Percentiles rank a stretch among this genome's conserved stretches.
Conservation (phyloP, 768 basidiomycete genomes). For the Collybia nuda region DNA sequence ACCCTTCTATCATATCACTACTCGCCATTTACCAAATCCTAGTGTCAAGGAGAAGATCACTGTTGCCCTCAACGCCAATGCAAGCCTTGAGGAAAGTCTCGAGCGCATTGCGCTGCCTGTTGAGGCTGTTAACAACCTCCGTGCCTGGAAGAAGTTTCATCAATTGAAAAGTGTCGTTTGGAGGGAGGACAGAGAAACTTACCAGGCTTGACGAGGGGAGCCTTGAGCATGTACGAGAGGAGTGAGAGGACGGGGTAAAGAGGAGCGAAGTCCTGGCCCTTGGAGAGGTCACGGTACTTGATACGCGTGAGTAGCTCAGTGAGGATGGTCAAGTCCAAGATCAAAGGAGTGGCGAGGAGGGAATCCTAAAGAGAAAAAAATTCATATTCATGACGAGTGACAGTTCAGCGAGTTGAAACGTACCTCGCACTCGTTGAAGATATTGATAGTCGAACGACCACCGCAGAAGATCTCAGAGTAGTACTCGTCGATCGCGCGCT, state of each 20-base stretch:
- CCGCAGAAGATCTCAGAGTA: constrained; percentile 98
- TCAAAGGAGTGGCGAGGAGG: constrained; percentile 92
- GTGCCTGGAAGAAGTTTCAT: constrained; percentile 43
- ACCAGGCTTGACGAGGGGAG: constrained; percentile 94
- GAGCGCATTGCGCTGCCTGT: constrained; percentile 92
- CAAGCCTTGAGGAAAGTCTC: constrained; percentile 95
- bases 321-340: constrained; percentile 90
- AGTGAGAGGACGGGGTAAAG: constrained; percentile 92
- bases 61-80: constrained; percentile 79
- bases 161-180: constrained; percentile 1
- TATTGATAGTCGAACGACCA: constrained; percentile 90
- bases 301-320: constrained; percentile 93
- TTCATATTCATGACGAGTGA: too few relatives aligned
- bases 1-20: constrained; percentile 1
- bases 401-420: too few relatives aligned
- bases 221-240: constrained; percentile 97
- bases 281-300: constrained; percentile 68
- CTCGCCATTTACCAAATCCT: constrained; percentile 75
- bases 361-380: constrained; percentile 62
- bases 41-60: constrained; percentile 83
- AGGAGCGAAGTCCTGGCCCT: constrained; percentile 65
- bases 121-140: constrained; percentile 93
- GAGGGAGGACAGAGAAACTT: constrained; percentile 13
- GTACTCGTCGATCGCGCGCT: constrained; percentile 99
- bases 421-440: constrained; percentile 97